phyloP scores from a whole-genome alignment of 1,284 basidiomycete genomes.

The Leccinum glutinopallens region DNA sequence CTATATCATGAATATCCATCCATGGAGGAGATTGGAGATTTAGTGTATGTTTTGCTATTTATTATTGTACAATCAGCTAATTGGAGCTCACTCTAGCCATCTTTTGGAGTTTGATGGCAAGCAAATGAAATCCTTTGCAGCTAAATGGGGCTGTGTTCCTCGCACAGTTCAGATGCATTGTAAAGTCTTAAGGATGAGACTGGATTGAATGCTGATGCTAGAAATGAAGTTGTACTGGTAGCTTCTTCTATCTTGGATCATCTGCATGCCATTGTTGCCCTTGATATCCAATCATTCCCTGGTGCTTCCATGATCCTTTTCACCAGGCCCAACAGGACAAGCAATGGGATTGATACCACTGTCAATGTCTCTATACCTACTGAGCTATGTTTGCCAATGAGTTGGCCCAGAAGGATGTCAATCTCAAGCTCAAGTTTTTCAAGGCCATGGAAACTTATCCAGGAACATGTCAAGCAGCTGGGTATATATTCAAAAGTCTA shows the following conservation, averaged over 20 bases:
- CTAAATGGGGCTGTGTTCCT: background rate
- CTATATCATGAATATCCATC: conserved; percentile 1
- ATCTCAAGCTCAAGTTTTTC: background rate
- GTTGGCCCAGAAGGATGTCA: too few relatives aligned
- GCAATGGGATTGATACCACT: too few relatives aligned
- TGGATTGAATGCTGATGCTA: too few relatives aligned
- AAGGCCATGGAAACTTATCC: background rate
- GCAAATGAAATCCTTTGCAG: background rate
- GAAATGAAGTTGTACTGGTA: too few relatives aligned
- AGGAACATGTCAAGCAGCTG: background rate
- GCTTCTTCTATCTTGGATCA: background rate
- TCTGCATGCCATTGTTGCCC: background rate
- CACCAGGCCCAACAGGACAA: background rate
- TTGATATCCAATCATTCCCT: background rate
- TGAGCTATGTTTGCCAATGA: background rate
- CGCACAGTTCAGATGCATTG: background rate
- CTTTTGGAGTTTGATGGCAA: background rate
- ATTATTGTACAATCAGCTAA: background rate
- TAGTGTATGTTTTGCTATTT: background rate
- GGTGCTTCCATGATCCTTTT: background rate
- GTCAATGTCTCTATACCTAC: background rate
- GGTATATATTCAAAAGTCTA: background rate
- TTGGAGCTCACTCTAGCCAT: background rate
- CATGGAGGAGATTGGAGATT: background rate
- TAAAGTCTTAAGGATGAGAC: background rate